Evolutionary conservation across 768 basidiomycete genomes (phyloP).

Genomic region (Calocybe indica): DNA sequence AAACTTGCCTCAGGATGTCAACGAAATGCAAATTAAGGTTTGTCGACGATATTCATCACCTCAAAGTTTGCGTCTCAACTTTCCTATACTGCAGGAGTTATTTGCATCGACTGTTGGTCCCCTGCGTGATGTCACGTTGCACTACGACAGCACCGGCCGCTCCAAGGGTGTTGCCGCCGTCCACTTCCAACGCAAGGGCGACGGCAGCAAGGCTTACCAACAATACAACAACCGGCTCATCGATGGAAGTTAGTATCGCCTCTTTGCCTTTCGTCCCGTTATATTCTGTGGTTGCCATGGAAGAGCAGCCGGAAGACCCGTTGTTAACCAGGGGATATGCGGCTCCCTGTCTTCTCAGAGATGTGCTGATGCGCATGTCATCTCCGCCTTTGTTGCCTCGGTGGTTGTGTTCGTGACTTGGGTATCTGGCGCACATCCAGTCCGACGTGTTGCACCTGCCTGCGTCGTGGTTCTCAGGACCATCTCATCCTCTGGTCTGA

Average conservation of each 20-base stretch:
- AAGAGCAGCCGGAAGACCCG: too few species aligned
- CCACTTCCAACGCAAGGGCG: conserved; percentile 79
- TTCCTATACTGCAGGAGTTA: conserved; percentile 61
- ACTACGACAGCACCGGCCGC: conserved; percentile 79
- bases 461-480: neutral
- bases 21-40: conserved; percentile 91
- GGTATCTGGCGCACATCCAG: neutral
- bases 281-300: conserved; percentile 5
- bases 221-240: conserved; percentile 98
- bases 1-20: conserved; percentile 90
- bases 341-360: too few species aligned
- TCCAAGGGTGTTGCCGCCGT: conserved; percentile 91
- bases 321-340: too few species aligned
- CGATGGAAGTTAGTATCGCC: conserved; percentile 99
- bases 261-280: conserved; percentile 37
- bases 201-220: conserved; percentile 86
- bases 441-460: conserved; percentile 1
- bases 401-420: conserved; percentile 3
- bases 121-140: conserved; percentile 75
- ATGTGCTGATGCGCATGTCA: too few species aligned
- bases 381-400: too few species aligned
- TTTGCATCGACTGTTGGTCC: conserved; percentile 89
- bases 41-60: conserved; percentile 15
- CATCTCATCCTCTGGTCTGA: conserved; percentile 7
- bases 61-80: neutral